These are phyloP conservation scores for Metschnikowia santaceciliae DNA, from an alignment of 805 yeast genomes.

Conservation along the genomic window DNA sequence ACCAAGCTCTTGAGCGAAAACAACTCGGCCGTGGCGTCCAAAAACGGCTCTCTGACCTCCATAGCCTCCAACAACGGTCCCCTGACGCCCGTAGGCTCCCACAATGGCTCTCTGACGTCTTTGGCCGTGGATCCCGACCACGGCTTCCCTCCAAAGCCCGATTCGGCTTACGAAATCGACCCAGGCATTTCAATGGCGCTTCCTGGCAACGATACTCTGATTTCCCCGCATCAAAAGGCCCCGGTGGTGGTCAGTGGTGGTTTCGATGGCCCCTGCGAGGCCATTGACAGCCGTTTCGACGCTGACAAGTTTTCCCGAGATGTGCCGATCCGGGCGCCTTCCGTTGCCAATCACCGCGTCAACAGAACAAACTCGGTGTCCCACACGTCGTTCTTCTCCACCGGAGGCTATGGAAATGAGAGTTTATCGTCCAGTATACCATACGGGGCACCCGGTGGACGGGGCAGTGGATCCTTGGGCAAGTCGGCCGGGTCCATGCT, in stretches of 20 bases:
- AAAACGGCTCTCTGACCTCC: slow-evolving; percentile 6
- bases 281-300: slow-evolving; percentile 5
- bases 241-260: slow-evolving; percentile 21
- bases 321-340: slow-evolving; percentile 17
- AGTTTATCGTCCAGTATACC: slow-evolving; percentile 60
- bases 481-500: slow-evolving; percentile 8
- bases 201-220: background rate
- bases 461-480: slow-evolving; percentile 12
- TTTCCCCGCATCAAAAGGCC: slow-evolving; percentile 10
- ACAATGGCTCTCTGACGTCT: too few relatives aligned
- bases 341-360: slow-evolving; percentile 37
- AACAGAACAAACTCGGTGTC: slow-evolving; percentile 37
- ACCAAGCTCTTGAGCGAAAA: slow-evolving; percentile 37
- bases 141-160: background rate
- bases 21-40: slow-evolving; percentile 11
- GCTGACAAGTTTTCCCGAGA: slow-evolving; percentile 7
- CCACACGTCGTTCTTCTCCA: slow-evolving; percentile 35
- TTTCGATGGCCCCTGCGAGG: slow-evolving; percentile 11
- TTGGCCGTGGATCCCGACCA: slow-evolving; percentile 1
- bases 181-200: background rate
- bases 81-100: background rate
- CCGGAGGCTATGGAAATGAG: slow-evolving; percentile 33
- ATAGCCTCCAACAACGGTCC: background rate
- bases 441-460: slow-evolving; percentile 69
- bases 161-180: background rate